These are phyloP conservation scores for Leccinum subgranulosum DNA, from an alignment of 768 basidiomycete species.

Conservation along the genomic window DNA sequence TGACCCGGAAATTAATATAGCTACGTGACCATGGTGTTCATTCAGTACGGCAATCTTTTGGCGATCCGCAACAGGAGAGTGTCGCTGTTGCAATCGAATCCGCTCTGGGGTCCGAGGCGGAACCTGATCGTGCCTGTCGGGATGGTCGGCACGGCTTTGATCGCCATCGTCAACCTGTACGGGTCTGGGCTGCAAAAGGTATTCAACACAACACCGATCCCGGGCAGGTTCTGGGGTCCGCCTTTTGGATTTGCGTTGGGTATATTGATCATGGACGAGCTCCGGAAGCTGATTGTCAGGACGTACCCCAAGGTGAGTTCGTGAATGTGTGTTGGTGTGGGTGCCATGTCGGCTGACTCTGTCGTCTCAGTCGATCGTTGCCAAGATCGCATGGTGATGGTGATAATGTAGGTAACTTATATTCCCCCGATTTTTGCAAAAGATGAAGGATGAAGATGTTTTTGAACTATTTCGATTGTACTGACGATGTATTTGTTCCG, in stretches of 20 bases:
- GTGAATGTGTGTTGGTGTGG: not conserved
- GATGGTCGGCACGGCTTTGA: conserved; percentile 30
- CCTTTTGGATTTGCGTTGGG: conserved; percentile 41
- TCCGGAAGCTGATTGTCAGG: conserved; percentile 44
- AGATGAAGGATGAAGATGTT: not conserved
- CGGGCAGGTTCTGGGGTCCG: conserved; percentile 43
- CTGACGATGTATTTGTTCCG: not conserved
- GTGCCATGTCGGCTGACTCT: not conserved
- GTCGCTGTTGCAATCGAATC: conserved; percentile 26
- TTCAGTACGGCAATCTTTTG: conserved; percentile 24
- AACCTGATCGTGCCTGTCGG: conserved; percentile 32
- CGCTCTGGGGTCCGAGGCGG: conserved; percentile 38
- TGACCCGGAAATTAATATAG: conserved; percentile 9
- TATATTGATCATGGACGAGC: conserved; percentile 43
- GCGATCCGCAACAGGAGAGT: conserved; percentile 30
- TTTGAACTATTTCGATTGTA: not conserved
- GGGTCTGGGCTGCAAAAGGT: conserved; percentile 28
- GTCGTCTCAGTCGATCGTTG: not conserved
- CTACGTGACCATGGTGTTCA: conserved; percentile 35
- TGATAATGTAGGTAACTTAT: not conserved
- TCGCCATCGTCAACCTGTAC: conserved; percentile 36
- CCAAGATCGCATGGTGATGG: not conserved
- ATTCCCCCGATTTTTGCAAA: not conserved
- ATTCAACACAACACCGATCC: conserved; percentile 37
- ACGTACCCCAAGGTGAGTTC: conserved; percentile 39